A percentile compares a stretch with the other conserved stretches of the same genome.
These are phyloP conservation scores for Rhizoctonia solani DNA, from an alignment of 1,284 basidiomycete species.

Conservation along the genomic window DNA sequence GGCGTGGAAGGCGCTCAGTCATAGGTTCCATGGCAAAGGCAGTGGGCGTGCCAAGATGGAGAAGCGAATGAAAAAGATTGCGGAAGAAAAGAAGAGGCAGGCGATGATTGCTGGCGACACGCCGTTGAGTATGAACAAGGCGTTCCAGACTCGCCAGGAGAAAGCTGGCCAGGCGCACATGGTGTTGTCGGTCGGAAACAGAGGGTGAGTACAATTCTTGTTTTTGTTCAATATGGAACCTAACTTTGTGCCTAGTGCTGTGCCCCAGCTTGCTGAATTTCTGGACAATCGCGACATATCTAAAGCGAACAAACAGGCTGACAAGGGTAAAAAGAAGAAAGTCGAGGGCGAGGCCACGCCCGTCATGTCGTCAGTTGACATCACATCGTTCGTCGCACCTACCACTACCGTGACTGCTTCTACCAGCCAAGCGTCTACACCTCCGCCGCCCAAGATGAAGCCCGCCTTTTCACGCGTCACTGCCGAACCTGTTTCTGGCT, in stretches of 20 bases:
- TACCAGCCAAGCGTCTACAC: conserved; percentile 56
- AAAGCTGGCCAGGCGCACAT: conserved; percentile 94
- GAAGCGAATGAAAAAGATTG: conserved; percentile 91
- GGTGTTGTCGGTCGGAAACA: conserved; percentile 89
- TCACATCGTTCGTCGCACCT: conserved; percentile 68
- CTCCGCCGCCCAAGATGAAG: conserved; percentile 46
- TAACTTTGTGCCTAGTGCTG: conserved; percentile 58
- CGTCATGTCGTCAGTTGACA: conserved; percentile 52
- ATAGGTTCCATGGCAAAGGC: conserved; percentile 96
- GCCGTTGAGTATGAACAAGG: conserved; percentile 86
- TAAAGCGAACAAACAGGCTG: conserved; percentile 64
- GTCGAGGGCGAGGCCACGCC: conserved; percentile 60
- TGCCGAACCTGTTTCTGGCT: conserved; percentile 46
- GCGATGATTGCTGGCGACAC: conserved; percentile 93
- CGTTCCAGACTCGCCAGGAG: conserved; percentile 88
- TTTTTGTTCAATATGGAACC: conserved; percentile 34
- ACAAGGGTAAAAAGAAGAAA: conserved; percentile 77
- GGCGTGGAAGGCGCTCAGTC: conserved; percentile 93
- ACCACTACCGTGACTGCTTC: conserved; percentile 51
- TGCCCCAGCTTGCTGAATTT: conserved; percentile 77
- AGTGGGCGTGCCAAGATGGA: conserved; percentile 93
- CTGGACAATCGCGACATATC: conserved; percentile 73
- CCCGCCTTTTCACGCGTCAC: conserved; percentile 78
- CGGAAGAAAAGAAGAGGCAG: conserved; percentile 87
- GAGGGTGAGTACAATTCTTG: conserved; percentile 63